Evolutionary conservation across 2,329 filamentous ascomycete genomes (phyloP), one percentile per base, ranked within the genome.

Genomic region (Fusarium bactridioides): DNA sequence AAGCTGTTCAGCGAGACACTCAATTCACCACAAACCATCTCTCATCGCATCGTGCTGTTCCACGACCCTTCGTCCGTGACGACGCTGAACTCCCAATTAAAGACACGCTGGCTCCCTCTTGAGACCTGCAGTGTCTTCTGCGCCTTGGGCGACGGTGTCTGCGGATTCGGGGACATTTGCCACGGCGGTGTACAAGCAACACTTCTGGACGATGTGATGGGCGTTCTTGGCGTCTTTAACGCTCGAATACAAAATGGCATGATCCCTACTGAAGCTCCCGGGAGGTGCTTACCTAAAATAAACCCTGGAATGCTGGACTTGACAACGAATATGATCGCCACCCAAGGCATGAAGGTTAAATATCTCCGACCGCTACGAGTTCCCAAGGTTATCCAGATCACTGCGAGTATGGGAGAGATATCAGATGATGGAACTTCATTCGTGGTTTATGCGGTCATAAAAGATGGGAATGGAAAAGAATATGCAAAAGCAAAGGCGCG

Each of bases 201-300:
- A 6, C 21, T 58, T 6, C 15, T 58, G 1, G 41, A 38, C 8
- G 55, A 58, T 38, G 15, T 50, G 1, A 29, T 38, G 10, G 55
- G 55, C 18, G 16, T 58, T 23, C 19, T 58, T 2, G 41, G 55
- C 2, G 3, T 58, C 9, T 0, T 23, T 0, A 58, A 38, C 15
- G 21, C 31, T 37, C 33, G 41, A 10, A 0, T 58, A 1, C 41
- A 38, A 10, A 4, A 11, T 3, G 21, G 21, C 4, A 27, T 58
- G 4, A 23, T 29, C 1, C 8, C 33, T 21, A 50, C 25, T 8
- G 5, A 19, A 10, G 19, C 7, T 2, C 5, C 8, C 0, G 6
- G 3, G 2, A 31, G 6, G 1, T 38, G 21, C 6, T 23, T 9
- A 1, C 55, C 25, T 7, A 10, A 58, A 3, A 3, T 0, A 0